A percentile compares a stretch with the other conserved stretches of the same genome.
These are phyloP conservation scores for Teratosphaeria viscida DNA, from an alignment of 2,329 filamentous ascomycete genomes.

Conservation along the genomic window DNA sequence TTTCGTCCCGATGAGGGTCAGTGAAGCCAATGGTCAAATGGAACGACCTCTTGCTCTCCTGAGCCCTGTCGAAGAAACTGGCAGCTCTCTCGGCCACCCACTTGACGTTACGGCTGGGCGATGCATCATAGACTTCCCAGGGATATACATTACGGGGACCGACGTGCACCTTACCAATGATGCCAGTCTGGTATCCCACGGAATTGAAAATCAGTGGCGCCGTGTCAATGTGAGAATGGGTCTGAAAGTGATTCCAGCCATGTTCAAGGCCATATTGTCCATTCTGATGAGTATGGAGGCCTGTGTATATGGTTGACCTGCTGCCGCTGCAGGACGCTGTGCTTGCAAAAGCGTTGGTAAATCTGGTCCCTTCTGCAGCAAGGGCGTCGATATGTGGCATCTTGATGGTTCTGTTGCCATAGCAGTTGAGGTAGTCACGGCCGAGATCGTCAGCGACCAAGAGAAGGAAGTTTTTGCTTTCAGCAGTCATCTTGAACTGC, in stretches of 20 bases:
- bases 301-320: constrained; percentile 40
- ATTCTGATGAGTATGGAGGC: constrained; percentile 40
- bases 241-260: constrained; percentile 34
- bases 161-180: constrained; percentile 42
- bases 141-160: constrained; percentile 32
- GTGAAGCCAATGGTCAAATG: constrained; percentile 38
- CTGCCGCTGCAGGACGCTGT: constrained; percentile 41
- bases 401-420: constrained; percentile 18
- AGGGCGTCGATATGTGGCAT: constrained; percentile 36
- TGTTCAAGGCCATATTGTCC: constrained; percentile 37
- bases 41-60: constrained; percentile 29
- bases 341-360: constrained; percentile 34
- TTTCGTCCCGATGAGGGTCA: constrained; percentile 37
- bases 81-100: constrained; percentile 30
- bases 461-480: constrained; percentile 24
- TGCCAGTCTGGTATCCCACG: constrained; percentile 36
- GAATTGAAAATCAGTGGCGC: constrained; percentile 30
- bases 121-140: constrained; percentile 34
- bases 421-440: constrained; percentile 26
- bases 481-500: background rate
- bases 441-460: constrained; percentile 37
- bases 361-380: constrained; percentile 28
- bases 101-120: constrained; percentile 35
- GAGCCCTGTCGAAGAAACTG: constrained; percentile 29
- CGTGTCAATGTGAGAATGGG: constrained; percentile 35